Evolutionary conservation across 805 yeast species (phyloP).

Genomic region (Dipodascus geniculatus): DNA sequence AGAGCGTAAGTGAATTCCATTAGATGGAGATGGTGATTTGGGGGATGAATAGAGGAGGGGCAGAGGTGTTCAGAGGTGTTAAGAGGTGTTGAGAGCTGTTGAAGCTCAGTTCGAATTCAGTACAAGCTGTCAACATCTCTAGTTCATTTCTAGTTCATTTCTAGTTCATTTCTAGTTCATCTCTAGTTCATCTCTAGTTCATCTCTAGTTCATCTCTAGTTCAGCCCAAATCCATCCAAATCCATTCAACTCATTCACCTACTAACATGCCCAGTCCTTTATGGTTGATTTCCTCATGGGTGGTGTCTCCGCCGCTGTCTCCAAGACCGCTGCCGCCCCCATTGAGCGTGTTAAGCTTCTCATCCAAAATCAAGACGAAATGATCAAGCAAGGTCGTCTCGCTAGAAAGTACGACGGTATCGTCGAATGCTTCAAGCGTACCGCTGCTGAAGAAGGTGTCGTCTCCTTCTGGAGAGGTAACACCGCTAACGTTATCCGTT

Average conservation of each 20-base stretch:
- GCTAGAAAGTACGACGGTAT: slow-evolving; percentile 82
- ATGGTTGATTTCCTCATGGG: slow-evolving; percentile 47
- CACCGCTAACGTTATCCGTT: slow-evolving; percentile 97
- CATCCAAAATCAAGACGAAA: slow-evolving; percentile 96
- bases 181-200: too few relatives aligned
- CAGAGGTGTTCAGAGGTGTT: too few relatives aligned
- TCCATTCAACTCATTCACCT: too few relatives aligned
- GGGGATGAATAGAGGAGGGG: too few relatives aligned
- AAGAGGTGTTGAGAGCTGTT: too few relatives aligned
- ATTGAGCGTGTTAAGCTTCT: slow-evolving; percentile 93
- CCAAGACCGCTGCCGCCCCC: slow-evolving; percentile 97
- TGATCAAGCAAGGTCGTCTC: slow-evolving; percentile 95
- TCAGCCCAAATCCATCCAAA: too few relatives aligned
- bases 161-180: too few relatives aligned
- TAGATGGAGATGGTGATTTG: too few relatives aligned
- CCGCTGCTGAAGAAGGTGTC: slow-evolving; percentile 87
- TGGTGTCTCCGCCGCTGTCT: slow-evolving; percentile 98
- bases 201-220: too few relatives aligned
- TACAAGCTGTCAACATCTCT: too few relatives aligned
- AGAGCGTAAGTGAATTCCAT: slow-evolving; percentile 1
- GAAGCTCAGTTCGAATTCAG: too few relatives aligned
- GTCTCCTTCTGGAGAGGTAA: slow-evolving; percentile 98
- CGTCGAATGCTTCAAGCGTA: slow-evolving; percentile 86
- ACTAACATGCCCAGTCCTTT: slow-evolving; percentile 11
- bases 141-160: not conserved